Evolutionary conservation across 169 alveolate species (phyloP).

Genomic region (Toxoplasma gondii): DNA sequence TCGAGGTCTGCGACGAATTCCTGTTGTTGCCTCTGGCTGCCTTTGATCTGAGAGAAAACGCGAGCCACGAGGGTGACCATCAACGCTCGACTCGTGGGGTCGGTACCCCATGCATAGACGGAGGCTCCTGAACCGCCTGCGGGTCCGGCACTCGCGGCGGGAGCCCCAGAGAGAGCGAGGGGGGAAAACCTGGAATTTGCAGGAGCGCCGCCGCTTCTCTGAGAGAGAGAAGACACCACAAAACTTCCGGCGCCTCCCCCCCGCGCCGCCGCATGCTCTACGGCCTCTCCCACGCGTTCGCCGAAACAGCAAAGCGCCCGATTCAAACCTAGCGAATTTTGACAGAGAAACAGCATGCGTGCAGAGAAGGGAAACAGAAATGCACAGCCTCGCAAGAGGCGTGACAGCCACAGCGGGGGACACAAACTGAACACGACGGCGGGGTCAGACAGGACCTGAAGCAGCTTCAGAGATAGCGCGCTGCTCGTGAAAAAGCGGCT

Average conservation of each 20-base stretch:
- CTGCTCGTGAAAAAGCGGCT: background rate
- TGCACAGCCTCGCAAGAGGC: constrained; percentile 52
- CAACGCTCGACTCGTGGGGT: constrained; percentile 27
- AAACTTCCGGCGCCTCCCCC: constrained; percentile 19
- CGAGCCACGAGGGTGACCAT: constrained; percentile 8
- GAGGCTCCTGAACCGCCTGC: constrained; percentile 49
- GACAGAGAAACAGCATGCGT: constrained; percentile 28
- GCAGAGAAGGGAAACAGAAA: constrained; percentile 59
- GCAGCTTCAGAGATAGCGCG: background rate
- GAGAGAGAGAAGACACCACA: background rate
- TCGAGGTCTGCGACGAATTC: constrained; percentile 60
- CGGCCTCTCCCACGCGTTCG: constrained; percentile 49
- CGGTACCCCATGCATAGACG: constrained; percentile 14
- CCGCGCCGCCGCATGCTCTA: constrained; percentile 41
- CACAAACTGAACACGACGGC: constrained; percentile 46
- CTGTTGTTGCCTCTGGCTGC: constrained; percentile 61
- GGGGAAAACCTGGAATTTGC: constrained; percentile 1
- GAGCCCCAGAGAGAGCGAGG: constrained; percentile 34
- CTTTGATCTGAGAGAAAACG: background rate
- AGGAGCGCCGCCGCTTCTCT: constrained; percentile 19
- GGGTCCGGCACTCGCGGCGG: constrained; percentile 24
- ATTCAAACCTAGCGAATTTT: constrained; percentile 8
- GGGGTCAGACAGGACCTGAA: constrained; percentile 57
- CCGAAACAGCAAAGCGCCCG: constrained; percentile 44
- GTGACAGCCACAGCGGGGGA: constrained; percentile 55